These are phyloP conservation scores for Coniferiporia sulphurascens DNA, from an alignment of 1,284 basidiomycete genomes.

Conservation along the genomic window DNA sequence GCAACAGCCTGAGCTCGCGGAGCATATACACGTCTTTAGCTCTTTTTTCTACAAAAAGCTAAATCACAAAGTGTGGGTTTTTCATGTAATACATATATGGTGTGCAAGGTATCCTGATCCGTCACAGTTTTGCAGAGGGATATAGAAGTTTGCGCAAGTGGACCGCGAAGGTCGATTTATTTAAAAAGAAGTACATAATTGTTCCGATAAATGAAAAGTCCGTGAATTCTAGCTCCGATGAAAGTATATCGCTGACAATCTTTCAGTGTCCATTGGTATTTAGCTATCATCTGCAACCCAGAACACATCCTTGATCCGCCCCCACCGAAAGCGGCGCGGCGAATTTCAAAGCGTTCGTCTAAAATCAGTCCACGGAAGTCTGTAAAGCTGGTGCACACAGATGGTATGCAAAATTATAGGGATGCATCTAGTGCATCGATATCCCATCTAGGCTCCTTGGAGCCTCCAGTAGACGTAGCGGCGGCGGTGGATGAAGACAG, in stretches of 20 bases:
- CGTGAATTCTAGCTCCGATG: slow-evolving; percentile 25
- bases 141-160: slow-evolving; percentile 90
- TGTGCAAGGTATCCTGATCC: slow-evolving; percentile 2
- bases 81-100: neutral
- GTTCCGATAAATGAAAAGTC: slow-evolving; percentile 97
- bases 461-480: neutral
- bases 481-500: neutral
- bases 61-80: slow-evolving; percentile 61
- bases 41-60: slow-evolving; percentile 98
- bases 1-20: slow-evolving; percentile 54
- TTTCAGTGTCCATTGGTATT: slow-evolving; percentile 90
- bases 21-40: slow-evolving; percentile 87
- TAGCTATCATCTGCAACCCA: slow-evolving; percentile 90
- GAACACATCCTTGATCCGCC: slow-evolving; percentile 50
- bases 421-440: neutral
- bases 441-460: neutral
- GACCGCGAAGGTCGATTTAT: slow-evolving; percentile 86
- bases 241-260: neutral
- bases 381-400: neutral
- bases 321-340: slow-evolving; percentile 24
- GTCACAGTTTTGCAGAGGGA: slow-evolving; percentile 51
- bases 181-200: slow-evolving; percentile 88
- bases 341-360: slow-evolving; percentile 3
- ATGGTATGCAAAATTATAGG: neutral
- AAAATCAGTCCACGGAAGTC: neutral